Conservation (phyloP, 768 basidiomycete genomes). For the Austroboletus eburneus region DNA sequence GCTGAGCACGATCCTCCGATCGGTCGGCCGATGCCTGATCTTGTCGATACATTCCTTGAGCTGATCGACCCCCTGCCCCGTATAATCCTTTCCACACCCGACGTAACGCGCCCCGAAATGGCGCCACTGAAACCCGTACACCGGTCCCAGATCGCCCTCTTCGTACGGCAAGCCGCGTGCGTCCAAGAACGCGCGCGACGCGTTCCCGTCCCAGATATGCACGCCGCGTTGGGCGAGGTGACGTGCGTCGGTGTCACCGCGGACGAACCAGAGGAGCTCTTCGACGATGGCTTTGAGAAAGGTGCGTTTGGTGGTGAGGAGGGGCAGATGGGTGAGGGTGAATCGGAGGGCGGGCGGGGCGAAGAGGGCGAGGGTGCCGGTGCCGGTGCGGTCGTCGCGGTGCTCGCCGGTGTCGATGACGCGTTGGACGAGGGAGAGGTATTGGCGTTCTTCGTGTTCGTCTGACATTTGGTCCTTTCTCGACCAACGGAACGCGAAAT, state of each 20-base stretch:
- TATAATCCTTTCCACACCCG: constrained; percentile 72
- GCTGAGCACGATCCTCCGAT: constrained; percentile 89
- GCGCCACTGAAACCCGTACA: constrained; percentile 97
- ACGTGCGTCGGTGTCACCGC: constrained; percentile 77
- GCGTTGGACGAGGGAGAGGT: constrained; percentile 74
- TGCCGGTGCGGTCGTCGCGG: constrained; percentile 91
- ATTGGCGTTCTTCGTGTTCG: constrained; percentile 93
- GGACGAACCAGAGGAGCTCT: constrained; percentile 93
- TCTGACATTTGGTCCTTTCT: no score
- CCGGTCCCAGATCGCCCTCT: constrained; percentile 92
- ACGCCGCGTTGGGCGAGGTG: constrained; percentile 76
- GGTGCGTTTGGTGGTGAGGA: constrained; percentile 93
- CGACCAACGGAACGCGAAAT: no score
- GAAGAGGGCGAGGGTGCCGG: constrained; percentile 89
- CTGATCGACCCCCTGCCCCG: constrained; percentile 89
- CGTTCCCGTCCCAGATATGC: constrained; percentile 98
- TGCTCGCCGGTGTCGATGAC: constrained; percentile 73
- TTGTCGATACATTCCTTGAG: constrained; percentile 83
- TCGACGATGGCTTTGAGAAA: constrained; percentile 89
- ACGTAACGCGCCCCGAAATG: constrained; percentile 87
- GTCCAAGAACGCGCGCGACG: constrained; percentile 82
- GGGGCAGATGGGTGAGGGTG: constrained; percentile 77
- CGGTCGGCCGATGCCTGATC: constrained; percentile 90
- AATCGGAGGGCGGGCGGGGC: constrained; percentile 90
- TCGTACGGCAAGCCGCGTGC: constrained; percentile 78